These are phyloP conservation scores for Ganoderma meredithae DNA, from an alignment of 1,284 basidiomycete genomes.

Conservation along the genomic window DNA sequence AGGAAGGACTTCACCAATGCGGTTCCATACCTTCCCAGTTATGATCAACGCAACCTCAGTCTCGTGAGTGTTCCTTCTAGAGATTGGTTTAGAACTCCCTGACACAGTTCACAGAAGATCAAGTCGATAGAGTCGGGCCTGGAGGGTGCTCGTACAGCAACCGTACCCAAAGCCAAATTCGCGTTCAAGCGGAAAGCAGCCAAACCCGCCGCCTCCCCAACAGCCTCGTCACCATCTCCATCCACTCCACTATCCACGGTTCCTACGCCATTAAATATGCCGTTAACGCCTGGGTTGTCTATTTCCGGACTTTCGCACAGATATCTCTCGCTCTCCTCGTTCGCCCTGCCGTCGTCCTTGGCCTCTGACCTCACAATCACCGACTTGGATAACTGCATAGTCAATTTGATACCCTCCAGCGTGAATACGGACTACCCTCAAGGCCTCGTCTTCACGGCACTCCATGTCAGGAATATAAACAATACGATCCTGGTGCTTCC, in stretches of 20 bases:
- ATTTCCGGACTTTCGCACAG: slow-evolving; percentile 34
- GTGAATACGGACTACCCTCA: slow-evolving; percentile 27
- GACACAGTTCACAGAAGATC: slow-evolving; percentile 41
- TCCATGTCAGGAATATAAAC: slow-evolving; percentile 67
- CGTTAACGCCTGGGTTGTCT: slow-evolving; percentile 24
- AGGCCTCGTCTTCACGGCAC: slow-evolving; percentile 51
- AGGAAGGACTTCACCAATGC: slow-evolving; percentile 68
- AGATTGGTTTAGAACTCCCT: slow-evolving; percentile 47
- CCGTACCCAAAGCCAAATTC: slow-evolving; percentile 66
- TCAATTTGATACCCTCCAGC: slow-evolving; percentile 60
- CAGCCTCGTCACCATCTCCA: slow-evolving; percentile 26
- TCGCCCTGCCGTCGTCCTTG: slow-evolving; percentile 38
- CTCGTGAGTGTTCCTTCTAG: slow-evolving; percentile 51
- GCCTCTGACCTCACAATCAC: slow-evolving; percentile 63
- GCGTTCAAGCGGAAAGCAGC: slow-evolving; percentile 69
- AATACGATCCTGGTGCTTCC: slow-evolving; percentile 72
- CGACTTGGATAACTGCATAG: slow-evolving; percentile 67
- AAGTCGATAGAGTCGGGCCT: slow-evolving; percentile 44
- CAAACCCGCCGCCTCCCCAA: slow-evolving; percentile 33
- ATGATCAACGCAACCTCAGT: slow-evolving; percentile 78
- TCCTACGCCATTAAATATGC: background rate
- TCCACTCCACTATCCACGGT: slow-evolving; percentile 6
- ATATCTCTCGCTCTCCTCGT: slow-evolving; percentile 35
- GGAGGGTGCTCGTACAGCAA: slow-evolving; percentile 48
- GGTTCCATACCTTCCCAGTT: slow-evolving; percentile 67